Evolutionary conservation across 2,329 filamentous ascomycete species (phyloP).

Genomic region (Xylariaceae sp.): DNA sequence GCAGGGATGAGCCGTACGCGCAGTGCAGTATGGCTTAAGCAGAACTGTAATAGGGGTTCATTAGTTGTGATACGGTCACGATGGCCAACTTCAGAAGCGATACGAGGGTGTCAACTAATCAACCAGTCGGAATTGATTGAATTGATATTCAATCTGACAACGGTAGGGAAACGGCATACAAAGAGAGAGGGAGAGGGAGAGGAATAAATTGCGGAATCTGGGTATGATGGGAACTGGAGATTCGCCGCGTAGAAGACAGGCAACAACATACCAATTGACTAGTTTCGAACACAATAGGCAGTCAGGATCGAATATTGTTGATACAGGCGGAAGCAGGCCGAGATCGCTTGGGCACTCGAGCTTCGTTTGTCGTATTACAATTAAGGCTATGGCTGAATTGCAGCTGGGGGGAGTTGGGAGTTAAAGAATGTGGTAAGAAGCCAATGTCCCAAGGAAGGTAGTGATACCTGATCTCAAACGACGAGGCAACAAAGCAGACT

Average conservation of each 20-base stretch:
- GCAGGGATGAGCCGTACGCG: slow-evolving; percentile 5
- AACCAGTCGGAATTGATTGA: not conserved
- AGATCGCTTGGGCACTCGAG: slow-evolving; percentile 11
- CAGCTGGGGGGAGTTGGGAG: slow-evolving; percentile 2
- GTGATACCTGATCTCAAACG: not conserved
- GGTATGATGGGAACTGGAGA: not conserved
- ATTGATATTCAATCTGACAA: not conserved
- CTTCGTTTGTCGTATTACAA: slow-evolving; percentile 20
- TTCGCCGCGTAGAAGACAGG: not conserved
- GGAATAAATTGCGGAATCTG: not conserved
- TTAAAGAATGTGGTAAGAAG: slow-evolving; percentile 23
- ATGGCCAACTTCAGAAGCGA: not conserved
- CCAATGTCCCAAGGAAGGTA: slow-evolving; percentile 7
- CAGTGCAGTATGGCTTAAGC: slow-evolving; percentile 5
- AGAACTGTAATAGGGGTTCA: slow-evolving; percentile 2
- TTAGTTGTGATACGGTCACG: slow-evolving; percentile 4
- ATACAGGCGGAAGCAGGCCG: slow-evolving; percentile 12
- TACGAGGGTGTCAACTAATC: not conserved
- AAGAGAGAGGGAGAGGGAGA: not conserved
- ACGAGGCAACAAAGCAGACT: not conserved
- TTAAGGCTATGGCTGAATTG: slow-evolving; percentile 11
- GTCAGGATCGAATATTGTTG: not conserved
- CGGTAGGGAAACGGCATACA: not conserved
- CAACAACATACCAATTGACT: slow-evolving; percentile 8
- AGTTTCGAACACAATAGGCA: slow-evolving; percentile 4